A percentile compares a stretch with the other conserved stretches of the same genome.
These are phyloP conservation scores for Leccinum disarticulatum DNA, from an alignment of 768 basidiomycete genomes.

Conservation along the genomic window DNA sequence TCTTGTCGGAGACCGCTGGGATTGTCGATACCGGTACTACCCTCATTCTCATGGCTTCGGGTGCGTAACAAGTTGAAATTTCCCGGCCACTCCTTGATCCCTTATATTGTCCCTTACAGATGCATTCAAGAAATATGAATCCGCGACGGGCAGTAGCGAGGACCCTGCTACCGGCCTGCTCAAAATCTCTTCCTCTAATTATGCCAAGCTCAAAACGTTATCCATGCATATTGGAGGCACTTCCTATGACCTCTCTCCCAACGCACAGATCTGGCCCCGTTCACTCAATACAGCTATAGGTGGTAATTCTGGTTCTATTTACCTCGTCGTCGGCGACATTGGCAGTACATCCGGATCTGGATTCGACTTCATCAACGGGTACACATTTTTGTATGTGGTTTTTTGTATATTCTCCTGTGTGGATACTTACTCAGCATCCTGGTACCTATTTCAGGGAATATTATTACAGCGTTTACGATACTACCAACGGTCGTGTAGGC, in stretches of 20 bases:
- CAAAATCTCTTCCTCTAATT: constrained; percentile 26
- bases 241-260: constrained; percentile 22
- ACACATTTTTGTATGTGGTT: neutral
- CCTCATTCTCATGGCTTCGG: constrained; percentile 31
- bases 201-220: constrained; percentile 23
- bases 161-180: constrained; percentile 34
- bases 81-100: neutral
- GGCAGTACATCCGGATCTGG: constrained; percentile 14
- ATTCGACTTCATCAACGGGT: constrained; percentile 28
- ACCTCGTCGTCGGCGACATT: constrained; percentile 31
- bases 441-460: constrained; percentile 30
- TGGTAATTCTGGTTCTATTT: constrained; percentile 24
- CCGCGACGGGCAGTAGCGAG: constrained; percentile 26
- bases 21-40: constrained; percentile 25
- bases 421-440: neutral
- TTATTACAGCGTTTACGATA: constrained; percentile 39
- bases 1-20: constrained; percentile 18
- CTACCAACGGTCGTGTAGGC: constrained; percentile 6
- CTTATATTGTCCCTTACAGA: constrained; percentile 20
- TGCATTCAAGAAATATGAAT: constrained; percentile 26
- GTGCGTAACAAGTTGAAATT: neutral
- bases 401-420: neutral
- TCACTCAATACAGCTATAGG: constrained; percentile 32
- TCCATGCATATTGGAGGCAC: constrained; percentile 27
- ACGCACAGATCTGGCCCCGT: constrained; percentile 37